Conservation (phyloP, 176 grass and related monocot genomes). For the Areca catechu region DNA sequence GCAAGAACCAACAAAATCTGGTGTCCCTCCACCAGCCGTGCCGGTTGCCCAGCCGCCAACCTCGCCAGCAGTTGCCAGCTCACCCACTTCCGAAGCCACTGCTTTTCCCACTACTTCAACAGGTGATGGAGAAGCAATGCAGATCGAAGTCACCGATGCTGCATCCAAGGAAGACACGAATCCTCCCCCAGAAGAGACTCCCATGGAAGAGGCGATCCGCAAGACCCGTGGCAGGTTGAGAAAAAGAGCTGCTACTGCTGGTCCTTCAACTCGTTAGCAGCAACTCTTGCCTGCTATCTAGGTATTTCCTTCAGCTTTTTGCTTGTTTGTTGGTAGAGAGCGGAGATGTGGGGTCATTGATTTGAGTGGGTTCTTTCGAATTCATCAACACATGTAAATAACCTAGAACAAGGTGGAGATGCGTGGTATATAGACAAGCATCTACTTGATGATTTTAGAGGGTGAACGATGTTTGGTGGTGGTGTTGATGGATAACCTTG, state of each 20-base stretch:
- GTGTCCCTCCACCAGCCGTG: not conserved
- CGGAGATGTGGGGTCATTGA: too few species aligned
- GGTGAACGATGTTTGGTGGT: too few species aligned
- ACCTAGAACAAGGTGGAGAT: too few species aligned
- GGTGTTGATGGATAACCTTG: too few species aligned
- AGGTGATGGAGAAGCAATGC: slow-evolving; percentile 26
- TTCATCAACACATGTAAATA: too few species aligned
- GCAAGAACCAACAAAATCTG: slow-evolving; percentile 21
- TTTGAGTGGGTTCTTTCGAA: too few species aligned
- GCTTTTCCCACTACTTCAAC: not conserved
- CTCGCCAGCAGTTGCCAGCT: not conserved
- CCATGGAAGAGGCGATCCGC: slow-evolving; percentile 75
- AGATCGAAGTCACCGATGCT: slow-evolving; percentile 15
- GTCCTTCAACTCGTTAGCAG: not conserved
- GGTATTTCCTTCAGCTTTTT: too few species aligned
- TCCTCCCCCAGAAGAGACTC: slow-evolving; percentile 39
- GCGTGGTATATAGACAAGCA: too few species aligned
- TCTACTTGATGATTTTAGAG: too few species aligned
- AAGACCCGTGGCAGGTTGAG: slow-evolving; percentile 60
- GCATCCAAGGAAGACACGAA: slow-evolving; percentile 32
- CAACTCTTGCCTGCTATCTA: not conserved
- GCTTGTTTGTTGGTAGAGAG: too few species aligned
- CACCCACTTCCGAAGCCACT: not conserved
- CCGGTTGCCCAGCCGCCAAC: slow-evolving; percentile 8
- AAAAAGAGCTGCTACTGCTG: slow-evolving; percentile 38